Percentiles rank a stretch among this genome's conserved stretches.
Evolutionary conservation across 2,329 filamentous ascomycete species (phyloP).

Genomic region (Trichoderma sp.): DNA sequence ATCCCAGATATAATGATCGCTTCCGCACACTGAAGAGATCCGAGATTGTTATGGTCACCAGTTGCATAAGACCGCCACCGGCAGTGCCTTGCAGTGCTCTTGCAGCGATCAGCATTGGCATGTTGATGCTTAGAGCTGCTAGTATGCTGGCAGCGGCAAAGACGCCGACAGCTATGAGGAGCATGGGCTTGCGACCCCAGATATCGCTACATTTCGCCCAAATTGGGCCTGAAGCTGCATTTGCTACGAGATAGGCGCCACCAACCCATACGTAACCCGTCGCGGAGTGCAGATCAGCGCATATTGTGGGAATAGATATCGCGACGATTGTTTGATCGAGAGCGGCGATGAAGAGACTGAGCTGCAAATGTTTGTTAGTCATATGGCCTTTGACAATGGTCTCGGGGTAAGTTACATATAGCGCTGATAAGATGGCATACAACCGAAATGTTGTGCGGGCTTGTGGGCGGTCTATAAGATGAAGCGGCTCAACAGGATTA

Average conservation of each 20-base stretch:
- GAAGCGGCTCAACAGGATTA: not conserved
- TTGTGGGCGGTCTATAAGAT: not conserved
- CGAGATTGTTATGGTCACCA: not conserved
- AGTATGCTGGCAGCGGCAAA: not conserved
- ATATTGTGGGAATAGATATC: not conserved
- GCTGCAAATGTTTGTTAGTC: not conserved
- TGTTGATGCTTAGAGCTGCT: not conserved
- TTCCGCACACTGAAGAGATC: constrained; percentile 24
- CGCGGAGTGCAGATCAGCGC: not conserved
- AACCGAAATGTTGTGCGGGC: not conserved
- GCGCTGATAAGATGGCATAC: not conserved
- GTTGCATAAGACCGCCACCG: not conserved
- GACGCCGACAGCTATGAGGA: not conserved
- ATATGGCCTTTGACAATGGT: not conserved
- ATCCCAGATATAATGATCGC: constrained; percentile 56
- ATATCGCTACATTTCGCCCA: not conserved
- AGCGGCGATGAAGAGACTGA: not conserved
- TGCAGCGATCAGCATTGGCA: not conserved
- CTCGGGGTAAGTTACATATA: not conserved
- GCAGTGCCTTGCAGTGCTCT: not conserved
- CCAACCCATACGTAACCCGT: not conserved
- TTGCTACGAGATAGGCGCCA: not conserved
- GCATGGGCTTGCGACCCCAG: not conserved
- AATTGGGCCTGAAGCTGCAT: not conserved
- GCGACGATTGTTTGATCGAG: not conserved